These are phyloP conservation scores for Beauveria sp. DNA, from an alignment of 2,329 filamentous ascomycete genomes.

Conservation along the genomic window DNA sequence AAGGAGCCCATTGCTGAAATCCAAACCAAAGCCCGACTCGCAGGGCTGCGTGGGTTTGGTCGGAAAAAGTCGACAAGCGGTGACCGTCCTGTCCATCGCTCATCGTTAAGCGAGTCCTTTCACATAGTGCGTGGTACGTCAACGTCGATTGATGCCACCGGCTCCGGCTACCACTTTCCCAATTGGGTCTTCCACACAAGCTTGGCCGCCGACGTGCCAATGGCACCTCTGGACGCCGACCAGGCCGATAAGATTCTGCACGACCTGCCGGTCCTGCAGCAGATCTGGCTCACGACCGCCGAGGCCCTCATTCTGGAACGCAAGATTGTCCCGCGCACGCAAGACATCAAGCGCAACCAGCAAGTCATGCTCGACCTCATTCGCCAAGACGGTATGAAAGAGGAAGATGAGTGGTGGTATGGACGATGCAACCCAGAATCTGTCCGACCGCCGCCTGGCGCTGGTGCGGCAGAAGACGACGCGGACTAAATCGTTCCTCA, in stretches of 20 bases:
- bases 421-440: conserved; percentile 46
- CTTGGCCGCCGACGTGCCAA: conserved; percentile 53
- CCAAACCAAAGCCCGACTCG: conserved; percentile 41
- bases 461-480: conserved; percentile 48
- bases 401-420: conserved; percentile 58
- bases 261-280: conserved; percentile 50
- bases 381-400: conserved; percentile 49
- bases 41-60: conserved; percentile 41
- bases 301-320: conserved; percentile 55
- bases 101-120: conserved; percentile 19
- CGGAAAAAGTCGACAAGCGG: conserved; percentile 47
- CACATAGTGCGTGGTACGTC: conserved; percentile 20
- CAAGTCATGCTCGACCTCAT: conserved; percentile 59
- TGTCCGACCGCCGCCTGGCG: conserved; percentile 43
- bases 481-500: conserved; percentile 22
- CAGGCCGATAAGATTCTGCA: conserved; percentile 42
- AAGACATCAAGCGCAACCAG: conserved; percentile 57
- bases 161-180: conserved; percentile 22
- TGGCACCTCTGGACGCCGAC: conserved; percentile 46
- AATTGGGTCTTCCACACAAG: conserved; percentile 52
- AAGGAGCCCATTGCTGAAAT: conserved; percentile 34
- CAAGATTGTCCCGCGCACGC: conserved; percentile 47
- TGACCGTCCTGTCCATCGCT: conserved; percentile 14
- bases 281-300: conserved; percentile 56
- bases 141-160: conserved; percentile 24